Conservation (phyloP, 2,329 filamentous ascomycete species). For the Hyphodiscus sp. region DNA sequence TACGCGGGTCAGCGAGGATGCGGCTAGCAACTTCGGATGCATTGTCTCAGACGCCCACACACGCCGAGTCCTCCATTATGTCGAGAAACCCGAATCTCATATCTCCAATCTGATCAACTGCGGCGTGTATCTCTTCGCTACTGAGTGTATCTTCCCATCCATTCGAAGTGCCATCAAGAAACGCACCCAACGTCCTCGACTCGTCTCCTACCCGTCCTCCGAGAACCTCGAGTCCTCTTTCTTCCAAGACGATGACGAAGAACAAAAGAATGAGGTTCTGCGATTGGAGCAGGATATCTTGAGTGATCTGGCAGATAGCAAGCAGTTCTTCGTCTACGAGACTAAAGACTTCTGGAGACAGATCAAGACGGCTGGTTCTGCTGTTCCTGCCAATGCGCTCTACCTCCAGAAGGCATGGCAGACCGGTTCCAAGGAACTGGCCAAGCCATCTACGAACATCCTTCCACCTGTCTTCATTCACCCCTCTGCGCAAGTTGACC, state of each 20-base stretch:
- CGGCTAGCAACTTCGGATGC: constrained; percentile 94
- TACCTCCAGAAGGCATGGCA: constrained; percentile 95
- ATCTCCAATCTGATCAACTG: constrained; percentile 99
- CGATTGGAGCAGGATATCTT: constrained; percentile 96
- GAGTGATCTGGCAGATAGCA: constrained; percentile 90
- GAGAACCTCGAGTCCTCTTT: constrained; percentile 78
- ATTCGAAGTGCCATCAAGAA: constrained; percentile 95
- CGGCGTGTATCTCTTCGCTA: constrained; percentile 95
- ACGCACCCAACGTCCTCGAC: constrained; percentile 80
- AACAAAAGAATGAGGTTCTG: constrained; percentile 76
- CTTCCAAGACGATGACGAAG: constrained; percentile 64
- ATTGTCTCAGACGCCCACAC: constrained; percentile 93
- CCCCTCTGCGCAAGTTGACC: constrained; percentile 82
- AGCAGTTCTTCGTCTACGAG: constrained; percentile 97
- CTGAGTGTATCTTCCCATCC: constrained; percentile 92
- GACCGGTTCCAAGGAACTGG: constrained; percentile 71
- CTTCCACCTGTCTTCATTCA: constrained; percentile 93
- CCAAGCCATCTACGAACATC: constrained; percentile 77
- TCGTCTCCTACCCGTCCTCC: constrained; percentile 91
- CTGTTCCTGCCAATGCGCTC: constrained; percentile 91
- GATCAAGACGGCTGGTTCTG: constrained; percentile 98
- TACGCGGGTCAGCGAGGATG: constrained; percentile 83
- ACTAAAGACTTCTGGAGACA: constrained; percentile 99
- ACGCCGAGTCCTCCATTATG: constrained; percentile 94
- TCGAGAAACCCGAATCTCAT: constrained; percentile 96